Evolutionary conservation across 2,329 filamentous ascomycete genomes (phyloP), one percentile per base, ranked within the genome.

Genomic region (Alternaria dauci): DNA sequence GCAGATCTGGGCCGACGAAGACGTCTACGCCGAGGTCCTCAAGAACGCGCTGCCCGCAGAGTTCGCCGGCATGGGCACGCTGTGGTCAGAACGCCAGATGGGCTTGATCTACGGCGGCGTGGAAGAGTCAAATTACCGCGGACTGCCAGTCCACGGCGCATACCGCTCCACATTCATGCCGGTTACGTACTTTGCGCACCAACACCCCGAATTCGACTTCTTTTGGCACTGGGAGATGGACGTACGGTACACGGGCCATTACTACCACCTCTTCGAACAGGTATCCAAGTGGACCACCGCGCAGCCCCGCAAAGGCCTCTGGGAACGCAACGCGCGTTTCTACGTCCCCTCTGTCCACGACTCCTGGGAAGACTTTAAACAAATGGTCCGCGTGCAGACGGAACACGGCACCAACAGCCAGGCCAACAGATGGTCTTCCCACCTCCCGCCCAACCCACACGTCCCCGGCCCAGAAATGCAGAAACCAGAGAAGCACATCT

Each of bases 141-240:
- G 87, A 53, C 83, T 91, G 28, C 89, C 90, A 50, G 88, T 90
- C 3, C 89, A 92, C 51, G 91, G 91, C 28, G 83, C 79, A 1
- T 86, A 86, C 78, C 86, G 91, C 53, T 94, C 92, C 55, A 87
- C 95, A 9, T 93, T 93, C 71, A 96, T 98, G 92, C 93, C 94
- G 0, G 89, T 98, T 82, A 94, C 97, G 74, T 91, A 94, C 78
- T 98, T 98, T 76, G 92, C 94, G 6, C 89, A 94, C 73, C 86
- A 88, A 71, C 93, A 97, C 78, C 91, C 92, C 1, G 93, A 96
- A 76, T 97, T 94, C 73, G 92, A 96, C 48, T 92, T 89, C 80
- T 93, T 93, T 78, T 97, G 93, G 93, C 92, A 96, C 68, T 96
- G 93, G 92, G 93, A 97, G 78, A 94, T 96, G 89, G 93, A 97